phyloP scores from a whole-genome alignment of 2,329 filamentous ascomycete species.

The Phialemonium atrogriseum region DNA sequence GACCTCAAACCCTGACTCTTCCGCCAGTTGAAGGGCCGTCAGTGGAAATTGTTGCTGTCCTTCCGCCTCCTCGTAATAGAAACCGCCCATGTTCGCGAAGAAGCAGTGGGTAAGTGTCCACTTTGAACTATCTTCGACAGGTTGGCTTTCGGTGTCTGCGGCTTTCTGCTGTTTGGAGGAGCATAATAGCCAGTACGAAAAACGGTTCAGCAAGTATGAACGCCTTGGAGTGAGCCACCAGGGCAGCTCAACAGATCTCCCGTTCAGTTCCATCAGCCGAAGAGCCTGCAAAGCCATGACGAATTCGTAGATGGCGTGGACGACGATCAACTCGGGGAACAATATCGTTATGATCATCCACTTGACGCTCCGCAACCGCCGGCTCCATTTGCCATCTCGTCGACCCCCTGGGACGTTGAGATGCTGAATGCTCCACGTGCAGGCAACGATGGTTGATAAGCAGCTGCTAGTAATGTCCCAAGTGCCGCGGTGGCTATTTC shows the following conservation, averaged over 20 bases:
- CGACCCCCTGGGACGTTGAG: constrained; percentile 5
- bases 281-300: constrained; percentile 1
- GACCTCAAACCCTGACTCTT: no score
- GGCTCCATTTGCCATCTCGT: background rate
- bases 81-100: constrained; percentile 3
- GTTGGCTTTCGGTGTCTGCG: no score
- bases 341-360: constrained; percentile 5
- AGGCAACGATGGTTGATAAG: constrained; percentile 4
- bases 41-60: background rate
- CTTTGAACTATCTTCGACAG: background rate
- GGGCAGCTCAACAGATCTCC: no score
- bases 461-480: no score
- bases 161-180: no score
- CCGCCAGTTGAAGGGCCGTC: no score
- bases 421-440: constrained; percentile 7
- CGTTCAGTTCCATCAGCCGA: no score
- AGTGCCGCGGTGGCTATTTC: no score
- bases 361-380: constrained; percentile 1
- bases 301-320: constrained; percentile 1
- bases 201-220: no score
- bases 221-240: no score
- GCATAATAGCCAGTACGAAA: no score
- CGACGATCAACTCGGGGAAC: constrained; percentile 3
- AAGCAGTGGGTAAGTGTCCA: constrained; percentile 3
- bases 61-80: background rate